Evolutionary conservation across 306 rosid species (phyloP).

Genomic region (Begonia masoniana): DNA sequence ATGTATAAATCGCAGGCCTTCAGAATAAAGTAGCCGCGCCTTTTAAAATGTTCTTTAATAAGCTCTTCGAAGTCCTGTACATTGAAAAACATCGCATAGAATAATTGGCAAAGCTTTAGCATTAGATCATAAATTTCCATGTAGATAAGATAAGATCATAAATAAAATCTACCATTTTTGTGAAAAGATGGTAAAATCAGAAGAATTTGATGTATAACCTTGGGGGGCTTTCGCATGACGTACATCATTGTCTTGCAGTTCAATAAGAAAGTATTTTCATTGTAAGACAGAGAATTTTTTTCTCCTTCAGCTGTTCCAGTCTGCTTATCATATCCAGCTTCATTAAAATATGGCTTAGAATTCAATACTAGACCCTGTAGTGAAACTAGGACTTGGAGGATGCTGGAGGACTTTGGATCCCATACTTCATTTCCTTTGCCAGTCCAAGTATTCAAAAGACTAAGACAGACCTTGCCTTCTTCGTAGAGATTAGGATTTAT

Average conservation of each 20-base stretch:
- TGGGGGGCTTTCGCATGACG: conserved; percentile 84
- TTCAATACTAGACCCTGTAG: conserved; percentile 94
- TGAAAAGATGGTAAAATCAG: background rate
- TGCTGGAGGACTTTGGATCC: conserved; percentile 97
- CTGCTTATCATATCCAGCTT: conserved; percentile 98
- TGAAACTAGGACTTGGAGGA: conserved; percentile 95
- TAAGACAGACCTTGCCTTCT: conserved; percentile 98
- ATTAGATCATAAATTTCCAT: background rate
- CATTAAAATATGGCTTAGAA: conserved; percentile 92
- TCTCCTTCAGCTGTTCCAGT: conserved; percentile 97
- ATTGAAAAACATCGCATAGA: background rate
- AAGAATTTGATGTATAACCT: conserved; percentile 36
- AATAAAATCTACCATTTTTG: background rate
- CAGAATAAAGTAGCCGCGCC: conserved; percentile 77
- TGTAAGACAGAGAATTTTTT: conserved; percentile 90
- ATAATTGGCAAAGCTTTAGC: background rate
- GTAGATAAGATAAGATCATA: background rate
- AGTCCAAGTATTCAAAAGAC: conserved; percentile 98
- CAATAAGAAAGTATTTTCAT: conserved; percentile 81
- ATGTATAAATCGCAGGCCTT: conserved; percentile 93
- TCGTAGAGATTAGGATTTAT: conserved; percentile 93
- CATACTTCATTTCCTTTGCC: conserved; percentile 99
- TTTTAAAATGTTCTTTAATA: conserved; percentile 66
- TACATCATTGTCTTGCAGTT: conserved; percentile 94
- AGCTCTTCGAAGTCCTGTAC: conserved; percentile 77